These are phyloP conservation scores for Allium cepa DNA, from an alignment of 106 monocot genomes.

Conservation along the genomic window DNA sequence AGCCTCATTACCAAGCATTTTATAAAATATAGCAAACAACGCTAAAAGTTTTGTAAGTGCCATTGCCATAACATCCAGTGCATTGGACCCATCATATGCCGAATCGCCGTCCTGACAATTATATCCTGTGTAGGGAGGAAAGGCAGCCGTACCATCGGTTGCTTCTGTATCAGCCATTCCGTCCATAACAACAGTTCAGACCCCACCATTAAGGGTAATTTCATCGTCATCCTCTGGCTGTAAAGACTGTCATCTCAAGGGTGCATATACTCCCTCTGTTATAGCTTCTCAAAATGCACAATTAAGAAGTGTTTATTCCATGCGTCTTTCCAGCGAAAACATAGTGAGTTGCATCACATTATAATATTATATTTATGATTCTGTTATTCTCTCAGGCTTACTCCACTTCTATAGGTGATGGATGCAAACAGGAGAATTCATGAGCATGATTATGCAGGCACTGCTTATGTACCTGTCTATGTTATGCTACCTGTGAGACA, in stretches of 20 bases:
- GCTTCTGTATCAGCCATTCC: constrained; percentile 16
- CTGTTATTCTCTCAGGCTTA: background rate
- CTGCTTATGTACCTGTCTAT: constrained; percentile 78
- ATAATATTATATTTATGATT: too few species aligned
- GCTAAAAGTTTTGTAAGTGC: too few species aligned
- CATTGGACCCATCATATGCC: too few species aligned
- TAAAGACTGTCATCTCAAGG: constrained; percentile 31
- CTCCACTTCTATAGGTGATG: constrained; percentile 1
- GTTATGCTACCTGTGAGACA: constrained; percentile 84
- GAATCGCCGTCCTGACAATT: background rate
- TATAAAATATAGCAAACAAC: too few species aligned
- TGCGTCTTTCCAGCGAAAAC: constrained; percentile 41
- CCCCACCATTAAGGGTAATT: constrained; percentile 29
- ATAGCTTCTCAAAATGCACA: constrained; percentile 7
- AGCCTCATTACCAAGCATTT: too few species aligned
- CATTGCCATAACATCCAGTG: too few species aligned
- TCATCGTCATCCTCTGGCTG: constrained; percentile 19
- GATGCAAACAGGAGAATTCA: constrained; percentile 11
- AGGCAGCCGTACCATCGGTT: constrained; percentile 11
- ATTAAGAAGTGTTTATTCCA: constrained; percentile 15
- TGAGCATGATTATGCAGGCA: constrained; percentile 83
- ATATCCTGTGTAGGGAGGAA: constrained; percentile 30
- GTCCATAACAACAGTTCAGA: constrained; percentile 11
- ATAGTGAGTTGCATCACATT: constrained; percentile 24
- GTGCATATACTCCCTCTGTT: constrained; percentile 41